Percentiles rank a stretch among this genome's conserved stretches.
phyloP scores from a whole-genome alignment of 192 early-diverging fungal genomes.

The Chytriomyces confervae region DNA sequence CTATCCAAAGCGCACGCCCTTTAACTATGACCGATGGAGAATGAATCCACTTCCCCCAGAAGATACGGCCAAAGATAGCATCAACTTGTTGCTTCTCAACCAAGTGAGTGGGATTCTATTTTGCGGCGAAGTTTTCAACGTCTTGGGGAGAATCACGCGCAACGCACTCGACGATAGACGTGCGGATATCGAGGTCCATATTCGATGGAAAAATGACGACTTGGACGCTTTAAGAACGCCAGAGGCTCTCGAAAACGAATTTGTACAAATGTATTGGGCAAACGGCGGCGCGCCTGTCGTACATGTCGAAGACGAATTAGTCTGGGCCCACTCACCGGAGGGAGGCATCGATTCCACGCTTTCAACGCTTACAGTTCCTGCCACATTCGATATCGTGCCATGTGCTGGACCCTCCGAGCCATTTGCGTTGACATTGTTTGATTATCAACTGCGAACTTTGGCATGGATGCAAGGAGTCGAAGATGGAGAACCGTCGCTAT shows the following conservation, averaged over 20 bases:
- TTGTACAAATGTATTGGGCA: conserved; percentile 10
- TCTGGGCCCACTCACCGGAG: neutral
- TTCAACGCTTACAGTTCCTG: conserved; percentile 6
- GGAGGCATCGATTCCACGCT: neutral
- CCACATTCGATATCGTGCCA: conserved; percentile 24
- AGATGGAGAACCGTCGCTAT: conserved; percentile 11
- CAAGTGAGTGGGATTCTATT: too few species aligned
- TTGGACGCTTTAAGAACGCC: neutral
- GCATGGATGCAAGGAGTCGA: conserved; percentile 21
- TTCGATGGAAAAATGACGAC: conserved; percentile 1
- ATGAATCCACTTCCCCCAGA: too few species aligned
- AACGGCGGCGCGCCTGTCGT: neutral
- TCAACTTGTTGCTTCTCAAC: too few species aligned
- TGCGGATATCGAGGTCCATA: too few species aligned
- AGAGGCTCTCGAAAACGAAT: neutral
- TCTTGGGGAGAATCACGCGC: too few species aligned
- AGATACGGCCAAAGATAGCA: too few species aligned
- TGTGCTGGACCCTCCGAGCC: neutral
- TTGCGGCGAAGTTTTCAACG: too few species aligned
- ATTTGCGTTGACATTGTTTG: conserved; percentile 1
- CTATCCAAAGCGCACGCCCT: too few species aligned
- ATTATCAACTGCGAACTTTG: conserved; percentile 20
- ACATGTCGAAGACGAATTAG: neutral
- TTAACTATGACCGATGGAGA: too few species aligned
- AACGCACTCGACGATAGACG: too few species aligned